Evolutionary conservation across 768 basidiomycete species (phyloP), one percentile per base, ranked within the genome.

Genomic region (Hygrophorus pudorinus): DNA sequence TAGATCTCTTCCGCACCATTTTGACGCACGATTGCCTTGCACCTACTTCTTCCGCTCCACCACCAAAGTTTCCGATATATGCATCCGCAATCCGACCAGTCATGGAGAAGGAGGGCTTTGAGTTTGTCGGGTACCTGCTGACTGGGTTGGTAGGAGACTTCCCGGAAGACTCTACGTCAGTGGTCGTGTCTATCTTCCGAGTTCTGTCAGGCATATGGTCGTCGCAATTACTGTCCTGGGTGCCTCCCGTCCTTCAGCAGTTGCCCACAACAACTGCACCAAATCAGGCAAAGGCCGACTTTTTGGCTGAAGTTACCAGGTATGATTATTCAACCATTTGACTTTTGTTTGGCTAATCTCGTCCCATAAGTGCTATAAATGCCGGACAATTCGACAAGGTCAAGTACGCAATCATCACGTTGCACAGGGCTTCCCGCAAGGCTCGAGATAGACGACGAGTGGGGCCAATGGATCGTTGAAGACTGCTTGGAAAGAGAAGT

Each of bases 61-160:
- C 81, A 2, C 70, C 78, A 13, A 83, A 81, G 54, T 81, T 72
- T 52, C 64, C 75, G 1, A 51, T 72, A 11, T 89, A 82, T 57
- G 76, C 80, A 1, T 57, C 71, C 7, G 66, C 78, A 33, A 85
- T 91, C 52, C 70, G 70, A 21, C 61, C 60, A 3, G 73, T 77
- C 29, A 60, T 92, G 37, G 70, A 76, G 43, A 78, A 79, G 49
- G 79, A 87, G 58, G 90, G 91, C 3, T 73, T 75, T 43, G 74
- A 77, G 53, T 69, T 98, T 12, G 58, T 87, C 12, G 72, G 73
- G 11, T 76, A 76, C 50, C 59, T 91, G 21, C 66, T 98, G 42
- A 64, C 71, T 14, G 94, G 96, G 3, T 68, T 97, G 20, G 79
- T 88, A 3, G 80, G 84, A 16, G 82, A 85, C 48, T 98, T 93